Evolutionary conservation across 768 basidiomycete genomes (phyloP), one percentile per base, ranked within the genome.

Genomic region (Rhizopogon rudus): DNA sequence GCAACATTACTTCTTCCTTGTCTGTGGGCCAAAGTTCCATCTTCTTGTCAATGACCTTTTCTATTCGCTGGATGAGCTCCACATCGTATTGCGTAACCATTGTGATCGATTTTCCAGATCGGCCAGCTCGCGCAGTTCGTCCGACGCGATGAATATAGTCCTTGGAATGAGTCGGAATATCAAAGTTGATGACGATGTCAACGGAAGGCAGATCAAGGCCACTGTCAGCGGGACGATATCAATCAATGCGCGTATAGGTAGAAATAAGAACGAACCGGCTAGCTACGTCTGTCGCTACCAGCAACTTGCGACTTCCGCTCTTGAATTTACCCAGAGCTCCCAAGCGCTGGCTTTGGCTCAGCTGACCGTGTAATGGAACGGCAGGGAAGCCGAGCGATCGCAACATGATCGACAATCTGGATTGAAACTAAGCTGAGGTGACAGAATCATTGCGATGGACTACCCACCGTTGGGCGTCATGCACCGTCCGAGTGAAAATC

Each of bases 141-240:
- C 97, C 97, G 9, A 99, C 97, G 43, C 97, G 86, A 68, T 99
- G 97, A 49, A 99, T 97, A 72, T 99, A 99, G 70, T 98, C 97
- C 75, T 99, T 98, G 14, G 95, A 98, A 68, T 98, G 92, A 1
- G 92, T 92, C 1, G 97, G 97, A 59, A 98, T 88, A 70, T 97
- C 95, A 69, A 92, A 99, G 73, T 99, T 99, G 72, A 99, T 91
- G 55, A 99, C 95, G 37, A 95, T 76, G 66, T 99, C 97, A 40
- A 99, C 97, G 28, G 88, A 83, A 10, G 95, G 94, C 56, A 99
- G 94, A 71, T 99, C 96, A 43, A 99, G 77, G 65, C 96, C 96
- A 62, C 93, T 91, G 12, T 31, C 29, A 28, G 25, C 1, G 33
- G 14, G 13, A 14, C 9, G 20, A 17, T 3, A 29, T 37, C 14